Percentiles rank a stretch among this genome's conserved stretches.
Evolutionary conservation across 208 protist genomes (phyloP).

Genomic region (Trypanosoma melophagium): DNA sequence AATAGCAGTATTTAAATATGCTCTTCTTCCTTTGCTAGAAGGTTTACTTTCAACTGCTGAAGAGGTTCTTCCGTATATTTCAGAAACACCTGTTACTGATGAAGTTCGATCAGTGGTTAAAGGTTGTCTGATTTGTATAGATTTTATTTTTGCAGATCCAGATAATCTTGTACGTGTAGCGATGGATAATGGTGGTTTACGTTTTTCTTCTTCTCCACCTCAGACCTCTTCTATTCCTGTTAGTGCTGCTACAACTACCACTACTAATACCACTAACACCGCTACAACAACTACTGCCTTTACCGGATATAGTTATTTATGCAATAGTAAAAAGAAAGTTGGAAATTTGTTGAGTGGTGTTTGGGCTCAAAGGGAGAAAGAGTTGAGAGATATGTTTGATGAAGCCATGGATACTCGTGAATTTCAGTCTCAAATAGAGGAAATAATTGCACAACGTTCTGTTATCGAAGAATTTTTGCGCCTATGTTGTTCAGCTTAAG

Average conservation of each 20-base stretch:
- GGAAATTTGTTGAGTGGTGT: background rate
- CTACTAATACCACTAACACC: too few species aligned
- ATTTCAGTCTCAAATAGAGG: slow-evolving; percentile 19
- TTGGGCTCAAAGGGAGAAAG: background rate
- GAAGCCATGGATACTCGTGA: slow-evolving; percentile 24
- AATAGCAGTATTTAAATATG: slow-evolving; percentile 73
- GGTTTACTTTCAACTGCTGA: slow-evolving; percentile 71
- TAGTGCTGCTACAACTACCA: too few species aligned
- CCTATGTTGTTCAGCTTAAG: background rate
- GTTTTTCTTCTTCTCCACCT: background rate
- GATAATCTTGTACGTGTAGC: slow-evolving; percentile 16
- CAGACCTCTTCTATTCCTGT: too few species aligned
- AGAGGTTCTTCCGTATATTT: slow-evolving; percentile 63
- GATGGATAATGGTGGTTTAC: background rate
- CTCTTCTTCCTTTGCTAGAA: slow-evolving; percentile 75
- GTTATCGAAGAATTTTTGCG: slow-evolving; percentile 25
- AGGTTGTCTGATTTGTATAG: slow-evolving; percentile 70
- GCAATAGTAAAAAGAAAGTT: background rate
- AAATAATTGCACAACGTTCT: slow-evolving; percentile 11
- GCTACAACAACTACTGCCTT: background rate
- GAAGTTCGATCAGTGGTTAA: slow-evolving; percentile 69
- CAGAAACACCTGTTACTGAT: slow-evolving; percentile 48
- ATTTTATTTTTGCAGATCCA: slow-evolving; percentile 66
- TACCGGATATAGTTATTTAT: too few species aligned
- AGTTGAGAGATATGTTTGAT: slow-evolving; percentile 23